Evolutionary conservation across 1,139 yeast genomes (phyloP), one percentile per base, ranked within the genome.

Genomic region (Blastobotrys buckinghamii): DNA sequence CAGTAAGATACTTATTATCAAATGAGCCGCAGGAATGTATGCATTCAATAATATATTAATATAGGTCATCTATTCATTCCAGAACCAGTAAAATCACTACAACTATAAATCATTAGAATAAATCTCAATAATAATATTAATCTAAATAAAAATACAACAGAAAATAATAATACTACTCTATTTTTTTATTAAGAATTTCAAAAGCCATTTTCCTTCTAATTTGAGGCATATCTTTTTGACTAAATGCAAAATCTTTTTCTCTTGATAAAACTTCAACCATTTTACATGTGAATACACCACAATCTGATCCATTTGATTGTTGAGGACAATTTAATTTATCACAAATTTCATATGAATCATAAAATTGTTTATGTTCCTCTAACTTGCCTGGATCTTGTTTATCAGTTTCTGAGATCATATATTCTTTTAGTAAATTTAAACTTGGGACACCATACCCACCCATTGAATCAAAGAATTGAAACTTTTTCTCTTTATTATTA

Each of bases 221-320:
- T 2, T 67, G 63, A 15, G 73, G 73, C 81, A 92, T 89, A 60
- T 89, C 96, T 7, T 71, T 68, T 58, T 85, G 94, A 17, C 77
- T 65, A 60, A 81, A 92, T 3, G 66, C 63, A 42, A 86, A 68
- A 0, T 71, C 70, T 33, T 66, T 63, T 69, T 48, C 78, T 64
- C 16, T 87, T 8, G 61, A 51, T 41, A 86, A 59, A 44, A 76
- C 82, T 47, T 80, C 77, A 1, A 88, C 87, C 51, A 84, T 84
- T 49, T 88, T 78, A 65, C 97, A 85, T 8, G 95, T 79, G 61
- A 90, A 92, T 1, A 92, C 95, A 1, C 99, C 99, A 69, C 99
- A 94, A 64, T 94, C 99, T 56, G 66, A 86, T 0, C 97, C 97
- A 63, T 94, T 94, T 30, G 75, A 72, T 64, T 94, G 99, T 57